A percentile compares a stretch with the other conserved stretches of the same genome.
phyloP scores from a whole-genome alignment of 257 asterid genomes.

The Nicotiana paniculata region DNA sequence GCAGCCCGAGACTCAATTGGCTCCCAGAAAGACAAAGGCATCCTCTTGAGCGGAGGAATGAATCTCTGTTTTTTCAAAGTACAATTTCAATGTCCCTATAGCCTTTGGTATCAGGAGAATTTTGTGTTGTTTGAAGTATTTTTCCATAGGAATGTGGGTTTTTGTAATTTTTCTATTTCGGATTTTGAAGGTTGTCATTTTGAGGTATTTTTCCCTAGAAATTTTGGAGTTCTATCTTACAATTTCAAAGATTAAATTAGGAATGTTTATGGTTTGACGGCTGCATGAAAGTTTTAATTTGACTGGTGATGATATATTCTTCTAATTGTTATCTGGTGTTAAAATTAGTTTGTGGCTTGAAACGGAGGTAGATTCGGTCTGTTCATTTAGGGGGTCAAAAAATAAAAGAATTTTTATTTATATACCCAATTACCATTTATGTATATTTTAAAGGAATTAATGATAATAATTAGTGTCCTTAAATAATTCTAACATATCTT shows the following conservation, averaged over 20 bases:
- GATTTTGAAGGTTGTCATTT: background rate
- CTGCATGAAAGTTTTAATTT: background rate
- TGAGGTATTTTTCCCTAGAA: background rate
- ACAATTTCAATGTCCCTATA: background rate
- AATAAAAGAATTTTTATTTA: no score
- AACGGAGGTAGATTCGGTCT: background rate
- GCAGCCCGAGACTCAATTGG: conserved; percentile 17
- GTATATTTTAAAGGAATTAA: no score
- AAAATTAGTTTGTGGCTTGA: background rate
- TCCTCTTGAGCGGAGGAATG: background rate
- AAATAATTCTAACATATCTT: no score
- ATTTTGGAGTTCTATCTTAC: background rate
- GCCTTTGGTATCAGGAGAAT: background rate
- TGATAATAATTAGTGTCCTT: no score
- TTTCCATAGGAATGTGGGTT: background rate
- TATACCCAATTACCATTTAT: no score
- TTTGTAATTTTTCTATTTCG: background rate
- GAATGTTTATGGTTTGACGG: background rate
- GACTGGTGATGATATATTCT: background rate
- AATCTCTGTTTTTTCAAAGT: background rate
- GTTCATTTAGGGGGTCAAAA: background rate
- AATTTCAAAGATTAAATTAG: background rate
- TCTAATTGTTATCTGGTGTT: background rate
- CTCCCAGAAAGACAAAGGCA: background rate
- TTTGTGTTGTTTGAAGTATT: background rate